Conservation (phyloP, 768 basidiomycete genomes). For the Holtermannia corniformis region DNA sequence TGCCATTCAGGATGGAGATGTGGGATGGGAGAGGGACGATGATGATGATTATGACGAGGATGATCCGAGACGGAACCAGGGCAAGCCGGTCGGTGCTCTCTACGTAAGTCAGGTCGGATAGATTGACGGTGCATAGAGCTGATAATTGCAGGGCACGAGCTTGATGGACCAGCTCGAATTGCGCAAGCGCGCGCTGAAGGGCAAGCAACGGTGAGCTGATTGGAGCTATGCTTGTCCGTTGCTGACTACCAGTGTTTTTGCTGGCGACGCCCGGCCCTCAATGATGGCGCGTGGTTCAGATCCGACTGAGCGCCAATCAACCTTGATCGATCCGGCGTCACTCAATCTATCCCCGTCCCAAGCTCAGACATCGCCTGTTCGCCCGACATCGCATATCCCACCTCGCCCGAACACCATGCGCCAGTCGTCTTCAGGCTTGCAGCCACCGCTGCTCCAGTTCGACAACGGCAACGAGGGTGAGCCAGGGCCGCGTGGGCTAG, state of each 20-base stretch:
- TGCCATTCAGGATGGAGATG: constrained; percentile 65
- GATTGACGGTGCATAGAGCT: neutral
- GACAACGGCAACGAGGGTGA: neutral
- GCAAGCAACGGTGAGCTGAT: constrained; percentile 62
- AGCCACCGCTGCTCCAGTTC: neutral
- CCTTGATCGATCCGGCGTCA: constrained; percentile 63
- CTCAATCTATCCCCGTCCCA: constrained; percentile 42
- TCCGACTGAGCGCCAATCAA: constrained; percentile 50
- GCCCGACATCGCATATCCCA: neutral
- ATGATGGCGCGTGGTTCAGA: constrained; percentile 90
- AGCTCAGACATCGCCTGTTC: too few relatives aligned
- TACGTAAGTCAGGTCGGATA: constrained; percentile 51
- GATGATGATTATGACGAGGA: constrained; percentile 43
- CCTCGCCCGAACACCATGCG: constrained; percentile 1
- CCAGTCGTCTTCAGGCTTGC: neutral
- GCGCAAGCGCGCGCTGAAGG: constrained; percentile 71
- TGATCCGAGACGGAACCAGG: constrained; percentile 29
- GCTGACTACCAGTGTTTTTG: constrained; percentile 57
- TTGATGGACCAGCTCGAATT: constrained; percentile 81
- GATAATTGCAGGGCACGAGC: constrained; percentile 45
- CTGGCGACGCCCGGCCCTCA: constrained; percentile 75
- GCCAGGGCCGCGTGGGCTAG: neutral
- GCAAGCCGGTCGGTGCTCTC: constrained; percentile 66
- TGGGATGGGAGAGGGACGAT: constrained; percentile 42
- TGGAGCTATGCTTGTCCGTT: neutral